These are phyloP conservation scores for Kazachstania sp. DNA, from an alignment of 1,139 yeast species.

Conservation along the genomic window DNA sequence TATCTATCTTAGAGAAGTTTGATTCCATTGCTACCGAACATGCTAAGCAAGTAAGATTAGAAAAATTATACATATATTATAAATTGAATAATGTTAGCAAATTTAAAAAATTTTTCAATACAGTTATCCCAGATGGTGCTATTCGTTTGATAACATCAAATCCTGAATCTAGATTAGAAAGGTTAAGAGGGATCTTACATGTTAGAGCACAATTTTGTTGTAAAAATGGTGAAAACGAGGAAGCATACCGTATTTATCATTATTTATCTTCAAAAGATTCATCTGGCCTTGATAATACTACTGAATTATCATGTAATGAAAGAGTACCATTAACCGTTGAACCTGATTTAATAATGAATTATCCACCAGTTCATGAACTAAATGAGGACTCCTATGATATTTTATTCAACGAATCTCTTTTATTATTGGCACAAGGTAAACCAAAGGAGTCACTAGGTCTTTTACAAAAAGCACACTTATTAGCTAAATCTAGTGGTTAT, in stretches of 20 bases:
- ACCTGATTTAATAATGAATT: conserved; percentile 9
- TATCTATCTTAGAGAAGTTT: conserved; percentile 39
- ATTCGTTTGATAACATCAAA: too few species aligned
- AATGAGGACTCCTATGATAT: conserved; percentile 43
- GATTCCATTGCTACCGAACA: conserved; percentile 33
- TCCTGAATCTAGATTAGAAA: conserved; percentile 11
- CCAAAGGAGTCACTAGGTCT: conserved; percentile 38
- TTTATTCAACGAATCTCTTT: conserved; percentile 63
- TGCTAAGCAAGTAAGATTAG: conserved; percentile 37
- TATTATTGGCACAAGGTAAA: conserved; percentile 32
- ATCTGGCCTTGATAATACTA: conserved; percentile 29
- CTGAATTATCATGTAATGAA: conserved; percentile 46
- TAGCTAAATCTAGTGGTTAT: conserved; percentile 26
- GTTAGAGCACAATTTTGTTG: conserved; percentile 77
- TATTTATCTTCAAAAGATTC: conserved; percentile 34
- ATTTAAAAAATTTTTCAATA: conserved; percentile 37
- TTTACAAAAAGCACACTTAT: conserved; percentile 43
- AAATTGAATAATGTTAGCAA: conserved; percentile 45
- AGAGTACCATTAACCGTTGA: conserved; percentile 22
- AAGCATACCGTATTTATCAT: conserved; percentile 50
- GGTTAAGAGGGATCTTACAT: conserved; percentile 51
- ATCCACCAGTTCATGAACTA: conserved; percentile 21
- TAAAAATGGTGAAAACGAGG: conserved; percentile 50
- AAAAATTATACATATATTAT: conserved; percentile 63
- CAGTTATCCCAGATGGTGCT: conserved; percentile 26